Evolutionary conservation across 164 flowering plant genomes (phyloP).

Genomic region (Vitis rotundifolia): DNA sequence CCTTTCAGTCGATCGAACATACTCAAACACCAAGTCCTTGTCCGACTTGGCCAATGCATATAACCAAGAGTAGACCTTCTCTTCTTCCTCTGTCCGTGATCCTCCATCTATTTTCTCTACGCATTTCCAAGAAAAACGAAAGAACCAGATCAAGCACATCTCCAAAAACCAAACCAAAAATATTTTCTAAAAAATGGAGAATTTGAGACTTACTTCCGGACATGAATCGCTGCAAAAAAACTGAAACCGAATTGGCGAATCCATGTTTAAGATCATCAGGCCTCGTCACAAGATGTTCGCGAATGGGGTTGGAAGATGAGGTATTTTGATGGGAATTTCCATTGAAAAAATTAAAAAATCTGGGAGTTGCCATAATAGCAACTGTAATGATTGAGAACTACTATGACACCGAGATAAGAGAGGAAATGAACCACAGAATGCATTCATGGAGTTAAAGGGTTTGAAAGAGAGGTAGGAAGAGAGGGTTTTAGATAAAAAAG

Average conservation of each 20-base stretch:
- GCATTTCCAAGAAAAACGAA: slow-evolving; percentile 3
- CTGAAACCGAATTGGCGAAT: slow-evolving; percentile 11
- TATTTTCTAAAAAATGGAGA: background rate
- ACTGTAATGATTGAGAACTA: background rate
- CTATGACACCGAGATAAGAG: background rate
- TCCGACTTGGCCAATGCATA: slow-evolving; percentile 56
- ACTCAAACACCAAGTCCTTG: slow-evolving; percentile 58
- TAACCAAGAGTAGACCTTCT: slow-evolving; percentile 67
- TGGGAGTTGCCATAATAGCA: slow-evolving; percentile 22
- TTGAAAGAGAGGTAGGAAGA: slow-evolving; percentile 33
- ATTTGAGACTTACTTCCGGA: slow-evolving; percentile 31
- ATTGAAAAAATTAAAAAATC: slow-evolving; percentile 12
- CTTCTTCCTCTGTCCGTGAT: slow-evolving; percentile 57
- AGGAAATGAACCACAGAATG: background rate
- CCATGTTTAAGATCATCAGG: slow-evolving; percentile 12
- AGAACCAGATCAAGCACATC: slow-evolving; percentile 11
- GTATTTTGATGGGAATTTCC: background rate
- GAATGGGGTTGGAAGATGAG: slow-evolving; percentile 7
- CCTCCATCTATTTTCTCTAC: slow-evolving; percentile 54
- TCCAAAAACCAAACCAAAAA: background rate
- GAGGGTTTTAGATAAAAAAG: background rate
- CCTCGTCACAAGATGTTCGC: slow-evolving; percentile 26
- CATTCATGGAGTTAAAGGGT: slow-evolving; percentile 1
- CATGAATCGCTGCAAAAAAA: slow-evolving; percentile 26
- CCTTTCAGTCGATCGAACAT: slow-evolving; percentile 76